Base-by-base conservation (phyloP, 2,329 filamentous ascomycete species). In the Phoma sp. region DNA sequence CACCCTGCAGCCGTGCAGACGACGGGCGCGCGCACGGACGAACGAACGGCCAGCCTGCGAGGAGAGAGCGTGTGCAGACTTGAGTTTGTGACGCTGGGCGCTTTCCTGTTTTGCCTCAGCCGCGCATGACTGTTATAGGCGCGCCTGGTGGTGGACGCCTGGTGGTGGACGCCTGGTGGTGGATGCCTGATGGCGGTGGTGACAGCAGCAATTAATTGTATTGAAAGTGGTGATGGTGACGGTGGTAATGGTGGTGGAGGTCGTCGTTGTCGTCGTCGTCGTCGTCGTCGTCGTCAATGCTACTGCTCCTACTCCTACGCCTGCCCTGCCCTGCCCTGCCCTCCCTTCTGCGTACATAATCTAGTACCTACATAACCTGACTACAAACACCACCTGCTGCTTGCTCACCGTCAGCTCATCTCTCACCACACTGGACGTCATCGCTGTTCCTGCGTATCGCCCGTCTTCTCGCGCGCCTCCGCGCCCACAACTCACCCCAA, bases 31-130 rank as follows among this genome's bases (percentile, higher is more conserved):
- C 17, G 17, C 17, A 17, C 17, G 17, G 17, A 17, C 17, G 17
- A 2, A 17, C 17, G 17, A 17, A 17, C 17, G 17, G 17, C 17
- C 17, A 17, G 17, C 17, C 17, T 17, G 17, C 17, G 17, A 17
- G 17, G 17, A 17, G 17, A 29, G 45, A 17, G 29, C 25, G 4
- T 33, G 22, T 17, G 43, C 50, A 33, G 31, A 8, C 19, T 38
- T 33, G 17, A 17, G 17, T 17, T 17, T 17, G 17, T 36, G 38
- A 37, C 40, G 22, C 32, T 40, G 43, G 37, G 43, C 43, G 51
- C 50, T 50, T 50, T 47, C 55, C 61, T 64, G 64, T 65, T 64
- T 67, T 64, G 62, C 54, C 51, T 60, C 66, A 65, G 55, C 57
- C 67, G 67, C 67, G 65, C 61, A 56, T 56, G 37, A 57, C 54